phyloP scores from a whole-genome alignment of 108 stramenopile species.

The Cylindrotheca fusiformis region DNA sequence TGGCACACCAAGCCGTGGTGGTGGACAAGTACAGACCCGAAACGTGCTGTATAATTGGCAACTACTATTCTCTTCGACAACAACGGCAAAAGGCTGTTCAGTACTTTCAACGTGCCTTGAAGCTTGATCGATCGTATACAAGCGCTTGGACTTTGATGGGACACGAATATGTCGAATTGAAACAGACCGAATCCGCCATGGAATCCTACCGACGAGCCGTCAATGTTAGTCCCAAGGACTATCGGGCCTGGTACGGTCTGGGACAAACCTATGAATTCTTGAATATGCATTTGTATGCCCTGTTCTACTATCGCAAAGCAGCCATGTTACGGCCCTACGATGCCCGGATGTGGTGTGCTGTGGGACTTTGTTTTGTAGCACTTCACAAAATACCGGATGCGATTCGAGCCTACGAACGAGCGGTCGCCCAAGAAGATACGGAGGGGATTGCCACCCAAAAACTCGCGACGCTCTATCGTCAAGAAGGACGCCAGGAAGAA shows the following conservation, averaged over 20 bases:
- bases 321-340: conserved; percentile 93
- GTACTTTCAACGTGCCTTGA: conserved; percentile 93
- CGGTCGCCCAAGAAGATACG: conserved; percentile 81
- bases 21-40: conserved; percentile 94
- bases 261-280: conserved; percentile 98
- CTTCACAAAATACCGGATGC: conserved; percentile 80
- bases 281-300: conserved; percentile 91
- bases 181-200: conserved; percentile 94
- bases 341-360: conserved; percentile 98
- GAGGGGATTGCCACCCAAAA: conserved; percentile 93
- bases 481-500: conserved; percentile 78
- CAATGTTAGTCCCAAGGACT: conserved; percentile 90
- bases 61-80: conserved; percentile 94
- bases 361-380: conserved; percentile 83
- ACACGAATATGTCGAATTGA: conserved; percentile 97
- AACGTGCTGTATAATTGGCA: conserved; percentile 96
- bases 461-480: conserved; percentile 80
- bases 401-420: conserved; percentile 88
- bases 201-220: conserved; percentile 98
- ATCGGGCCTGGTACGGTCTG: conserved; percentile 98
- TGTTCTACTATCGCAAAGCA: conserved; percentile 96
- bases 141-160: conserved; percentile 98
- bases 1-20: conserved; percentile 88
- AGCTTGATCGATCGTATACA: conserved; percentile 86
- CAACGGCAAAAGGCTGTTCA: conserved; percentile 94